Conservation (phyloP, 2,329 filamentous ascomycete species). For the Microsporum ferrugineum region DNA sequence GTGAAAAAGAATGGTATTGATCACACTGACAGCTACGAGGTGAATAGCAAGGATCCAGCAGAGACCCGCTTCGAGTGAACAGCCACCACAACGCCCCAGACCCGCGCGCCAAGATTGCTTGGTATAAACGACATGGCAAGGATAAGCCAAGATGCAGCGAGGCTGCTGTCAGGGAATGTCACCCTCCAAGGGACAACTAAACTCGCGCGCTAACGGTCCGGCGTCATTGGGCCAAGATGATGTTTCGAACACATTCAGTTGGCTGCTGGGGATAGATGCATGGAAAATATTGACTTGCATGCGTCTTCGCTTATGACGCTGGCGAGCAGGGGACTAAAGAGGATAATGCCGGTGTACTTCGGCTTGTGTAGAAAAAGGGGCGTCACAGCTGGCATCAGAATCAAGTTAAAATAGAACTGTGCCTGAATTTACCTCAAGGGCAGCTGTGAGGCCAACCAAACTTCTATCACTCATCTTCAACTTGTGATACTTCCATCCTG, state of each 20-base stretch:
- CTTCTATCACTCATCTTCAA: background rate
- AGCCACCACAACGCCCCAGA: background rate
- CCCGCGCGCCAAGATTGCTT: background rate
- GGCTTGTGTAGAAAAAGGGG: background rate
- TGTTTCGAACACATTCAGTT: background rate
- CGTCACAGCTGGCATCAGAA: background rate
- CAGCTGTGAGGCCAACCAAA: background rate
- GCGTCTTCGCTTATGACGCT: background rate
- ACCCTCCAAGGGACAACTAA: background rate
- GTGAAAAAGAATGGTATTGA: background rate
- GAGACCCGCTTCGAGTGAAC: background rate
- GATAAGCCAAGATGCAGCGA: background rate
- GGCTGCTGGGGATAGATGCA: background rate
- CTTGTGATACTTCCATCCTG: slow-evolving; percentile 1
- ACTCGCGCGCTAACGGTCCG: background rate
- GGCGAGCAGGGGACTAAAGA: background rate
- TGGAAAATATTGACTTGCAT: background rate
- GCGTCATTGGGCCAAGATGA: background rate
- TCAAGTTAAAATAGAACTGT: background rate
- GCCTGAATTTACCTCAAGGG: background rate
- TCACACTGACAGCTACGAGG: background rate
- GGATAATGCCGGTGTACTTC: background rate
- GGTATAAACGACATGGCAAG: background rate
- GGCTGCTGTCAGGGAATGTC: too few relatives aligned
- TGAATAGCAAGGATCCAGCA: background rate